Percentiles rank a stretch among this genome's conserved stretches.
Evolutionary conservation across 306 rosid genomes (phyloP).

Genomic region (Castanospermum australe): DNA sequence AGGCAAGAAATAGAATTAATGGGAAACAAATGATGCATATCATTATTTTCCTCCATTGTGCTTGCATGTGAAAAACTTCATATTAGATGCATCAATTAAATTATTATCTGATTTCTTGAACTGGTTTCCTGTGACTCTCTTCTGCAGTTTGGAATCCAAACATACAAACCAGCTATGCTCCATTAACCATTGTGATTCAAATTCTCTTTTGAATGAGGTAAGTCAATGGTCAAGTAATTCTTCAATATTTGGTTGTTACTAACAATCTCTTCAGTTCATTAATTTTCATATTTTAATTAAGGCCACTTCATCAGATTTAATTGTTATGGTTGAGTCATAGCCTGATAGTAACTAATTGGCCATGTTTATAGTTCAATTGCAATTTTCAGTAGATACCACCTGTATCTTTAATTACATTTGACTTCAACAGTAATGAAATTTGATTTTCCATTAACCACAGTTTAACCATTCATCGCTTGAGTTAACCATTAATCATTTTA

Average conservation of each 20-base stretch:
- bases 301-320: neutral
- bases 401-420: neutral
- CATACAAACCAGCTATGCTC: constrained; percentile 93
- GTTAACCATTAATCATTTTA: neutral
- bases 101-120: constrained; percentile 14
- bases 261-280: neutral
- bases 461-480: too few species aligned
- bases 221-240: constrained; percentile 10
- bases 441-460: constrained; percentile 10
- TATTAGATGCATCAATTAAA: neutral
- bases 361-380: constrained; percentile 1
- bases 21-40: neutral
- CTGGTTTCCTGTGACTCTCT: constrained; percentile 27
- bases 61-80: constrained; percentile 13
- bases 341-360: neutral
- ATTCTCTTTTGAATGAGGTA: constrained; percentile 97
- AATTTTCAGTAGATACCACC: constrained; percentile 2
- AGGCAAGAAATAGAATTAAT: neutral
- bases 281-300: constrained; percentile 3
- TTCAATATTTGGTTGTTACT: constrained; percentile 8
- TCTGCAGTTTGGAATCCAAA: constrained; percentile 70
- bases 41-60: neutral
- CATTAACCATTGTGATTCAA: constrained; percentile 88
- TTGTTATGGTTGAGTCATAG: constrained; percentile 13
- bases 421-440: neutral